These are phyloP conservation scores for Naganishia vaughanmartiniae DNA, from an alignment of 768 basidiomycete species.

Conservation along the genomic window DNA sequence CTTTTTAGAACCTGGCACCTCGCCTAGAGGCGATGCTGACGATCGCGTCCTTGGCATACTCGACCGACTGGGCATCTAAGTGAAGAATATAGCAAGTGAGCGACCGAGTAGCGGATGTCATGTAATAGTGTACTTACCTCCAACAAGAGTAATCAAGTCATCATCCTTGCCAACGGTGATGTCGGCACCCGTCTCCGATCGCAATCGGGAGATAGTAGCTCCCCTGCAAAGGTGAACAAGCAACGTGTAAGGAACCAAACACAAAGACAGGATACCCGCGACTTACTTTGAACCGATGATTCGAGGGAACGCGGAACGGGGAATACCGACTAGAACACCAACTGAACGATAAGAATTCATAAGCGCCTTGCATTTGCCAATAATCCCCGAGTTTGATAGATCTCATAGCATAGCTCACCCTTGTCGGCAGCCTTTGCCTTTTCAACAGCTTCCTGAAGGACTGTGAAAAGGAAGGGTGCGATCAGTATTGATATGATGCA, in stretches of 20 bases:
- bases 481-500: background rate
- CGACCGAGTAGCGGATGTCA: background rate
- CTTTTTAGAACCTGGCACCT: slow-evolving; percentile 29
- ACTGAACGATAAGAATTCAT: slow-evolving; percentile 30
- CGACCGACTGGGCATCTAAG: slow-evolving; percentile 47
- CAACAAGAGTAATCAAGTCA: slow-evolving; percentile 76
- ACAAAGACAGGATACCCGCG: background rate
- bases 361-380: background rate
- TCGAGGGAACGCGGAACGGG: slow-evolving; percentile 77
- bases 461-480: slow-evolving; percentile 12
- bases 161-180: slow-evolving; percentile 87
- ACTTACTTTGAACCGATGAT: slow-evolving; percentile 82
- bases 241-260: background rate
- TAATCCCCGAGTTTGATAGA: background rate
- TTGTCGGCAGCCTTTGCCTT: slow-evolving; percentile 46
- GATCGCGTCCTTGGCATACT: slow-evolving; percentile 50
- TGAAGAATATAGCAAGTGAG: background rate
- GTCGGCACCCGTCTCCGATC: slow-evolving; percentile 84
- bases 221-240: slow-evolving; percentile 48
- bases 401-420: slow-evolving; percentile 7
- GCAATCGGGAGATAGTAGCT: slow-evolving; percentile 79
- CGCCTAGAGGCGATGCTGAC: slow-evolving; percentile 47
- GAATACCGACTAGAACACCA: slow-evolving; percentile 51
- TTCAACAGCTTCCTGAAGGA: slow-evolving; percentile 43
- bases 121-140: slow-evolving; percentile 58